A percentile compares a stretch with the other conserved stretches of the same genome.
Conservation (phyloP, 768 basidiomycete genomes). For the Kwoniella newhampshirensis region DNA sequence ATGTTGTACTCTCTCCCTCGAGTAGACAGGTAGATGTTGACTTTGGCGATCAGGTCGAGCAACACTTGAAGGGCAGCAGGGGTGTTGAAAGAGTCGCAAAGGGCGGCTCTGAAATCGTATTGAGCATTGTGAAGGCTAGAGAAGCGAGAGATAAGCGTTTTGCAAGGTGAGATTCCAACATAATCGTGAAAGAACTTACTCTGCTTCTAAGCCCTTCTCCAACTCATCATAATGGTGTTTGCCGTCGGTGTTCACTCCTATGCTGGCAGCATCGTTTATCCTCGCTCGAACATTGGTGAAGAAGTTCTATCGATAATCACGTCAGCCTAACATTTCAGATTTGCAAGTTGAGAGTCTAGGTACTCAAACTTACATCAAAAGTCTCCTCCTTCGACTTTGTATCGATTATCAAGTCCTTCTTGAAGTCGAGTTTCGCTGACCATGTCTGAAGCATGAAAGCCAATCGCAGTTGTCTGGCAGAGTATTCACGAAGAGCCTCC, state of each 20-base stretch:
- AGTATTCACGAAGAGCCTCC: slow-evolving; percentile 81
- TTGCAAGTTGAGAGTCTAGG: neutral
- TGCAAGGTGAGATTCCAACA: too few relatives aligned
- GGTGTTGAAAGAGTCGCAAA: slow-evolving; percentile 97
- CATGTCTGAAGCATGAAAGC: slow-evolving; percentile 88
- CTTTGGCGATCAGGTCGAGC: slow-evolving; percentile 75
- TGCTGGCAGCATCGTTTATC: slow-evolving; percentile 58
- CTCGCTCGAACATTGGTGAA: slow-evolving; percentile 85
- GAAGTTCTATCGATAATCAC: slow-evolving; percentile 69
- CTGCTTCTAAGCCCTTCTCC: slow-evolving; percentile 68
- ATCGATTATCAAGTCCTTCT: slow-evolving; percentile 79
- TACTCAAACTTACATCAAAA: slow-evolving; percentile 67
- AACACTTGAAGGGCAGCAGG: slow-evolving; percentile 74
- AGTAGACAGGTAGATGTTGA: slow-evolving; percentile 75
- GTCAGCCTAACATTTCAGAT: neutral
- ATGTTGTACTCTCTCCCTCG: slow-evolving; percentile 57
- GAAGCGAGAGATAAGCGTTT: neutral
- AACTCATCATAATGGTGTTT: slow-evolving; percentile 55
- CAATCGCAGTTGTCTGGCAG: slow-evolving; percentile 82
- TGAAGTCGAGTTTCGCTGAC: slow-evolving; percentile 93
- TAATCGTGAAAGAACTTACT: slow-evolving; percentile 58
- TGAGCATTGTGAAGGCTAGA: slow-evolving; percentile 73
- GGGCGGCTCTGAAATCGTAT: slow-evolving; percentile 72
- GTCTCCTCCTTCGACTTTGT: slow-evolving; percentile 77
- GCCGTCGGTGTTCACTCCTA: slow-evolving; percentile 48